Base-by-base conservation (phyloP, 805 yeast genomes). In the Yamadazyma paraphyllophila region DNA sequence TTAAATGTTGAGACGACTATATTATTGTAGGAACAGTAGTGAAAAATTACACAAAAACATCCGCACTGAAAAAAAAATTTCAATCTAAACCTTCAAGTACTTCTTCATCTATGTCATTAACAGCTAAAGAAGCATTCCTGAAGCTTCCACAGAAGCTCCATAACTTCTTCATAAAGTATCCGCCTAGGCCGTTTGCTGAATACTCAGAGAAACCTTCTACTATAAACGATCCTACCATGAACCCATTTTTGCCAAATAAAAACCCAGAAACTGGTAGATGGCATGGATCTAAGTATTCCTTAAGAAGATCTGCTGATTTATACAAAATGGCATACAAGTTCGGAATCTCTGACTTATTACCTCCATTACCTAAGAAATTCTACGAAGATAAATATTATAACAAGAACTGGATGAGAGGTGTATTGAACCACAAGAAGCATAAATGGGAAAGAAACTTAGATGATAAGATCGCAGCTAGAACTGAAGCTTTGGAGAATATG, bases 241-340 rank as follows among this genome's bases (percentile, higher is more conserved):
- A 91, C 65, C 97, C 97, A 43, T 91, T 91, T 64, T 65, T 88
- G 45, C 84, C 96, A 17, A 90, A 88, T 64, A 85, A 78, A 58
- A 90, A 90, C 63, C 89, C 95, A 15, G 78, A 85, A 16, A 88
- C 95, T 16, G 80, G 85, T n/a, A 74, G 69, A 55, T 80, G 83
- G 69, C 95, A 88, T 57, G 80, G 81, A 48, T 88, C 97, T 20
- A 75, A 81, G 54, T 87, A 80, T 66, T 87, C 96, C 7, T 70
- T 83, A 58, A 80, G 96, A 68, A 80, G 92, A 57, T 90, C 88
- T 58, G 81, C 91, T 14, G 96, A 84, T 52, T 69, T 91, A 44
- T 89, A 77, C 74, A 91, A 91, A 66, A 66, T 85, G 59, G 97
- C 97, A 1, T 75, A 80, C 60, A 78, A 82, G 56, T 86, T 78